A percentile compares a stretch with the other conserved stretches of the same genome.
Evolutionary conservation across 2,329 filamentous ascomycete genomes (phyloP).

Genomic region (Aspergillus sp.): DNA sequence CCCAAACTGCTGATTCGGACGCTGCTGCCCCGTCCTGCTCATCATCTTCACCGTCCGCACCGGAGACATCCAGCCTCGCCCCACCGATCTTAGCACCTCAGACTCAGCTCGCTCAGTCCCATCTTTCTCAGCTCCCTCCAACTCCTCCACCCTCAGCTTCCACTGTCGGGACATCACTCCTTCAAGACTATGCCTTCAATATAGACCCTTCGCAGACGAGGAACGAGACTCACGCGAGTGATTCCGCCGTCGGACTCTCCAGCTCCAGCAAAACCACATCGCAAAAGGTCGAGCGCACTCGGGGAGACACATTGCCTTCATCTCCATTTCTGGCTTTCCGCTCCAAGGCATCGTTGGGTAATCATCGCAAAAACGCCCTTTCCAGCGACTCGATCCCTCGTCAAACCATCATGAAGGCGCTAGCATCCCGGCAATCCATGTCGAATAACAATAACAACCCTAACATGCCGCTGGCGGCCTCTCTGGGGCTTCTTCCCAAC

Average conservation of each 20-base stretch:
- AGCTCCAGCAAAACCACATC: background rate
- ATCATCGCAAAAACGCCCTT: conserved; percentile 47
- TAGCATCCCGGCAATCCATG: conserved; percentile 59
- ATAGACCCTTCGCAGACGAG: conserved; percentile 38
- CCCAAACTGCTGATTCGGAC: background rate
- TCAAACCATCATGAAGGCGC: conserved; percentile 77
- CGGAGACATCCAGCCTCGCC: conserved; percentile 6
- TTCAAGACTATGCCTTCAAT: conserved; percentile 40
- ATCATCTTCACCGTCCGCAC: conserved; percentile 15
- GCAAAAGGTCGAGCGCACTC: conserved; percentile 13
- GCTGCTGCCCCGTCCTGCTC: conserved; percentile 12
- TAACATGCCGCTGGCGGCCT: conserved; percentile 59
- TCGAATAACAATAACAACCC: conserved; percentile 48
- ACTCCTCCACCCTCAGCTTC: conserved; percentile 17
- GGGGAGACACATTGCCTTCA: conserved; percentile 19
- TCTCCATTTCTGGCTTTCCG: conserved; percentile 27
- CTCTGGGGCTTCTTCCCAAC: conserved; percentile 55
- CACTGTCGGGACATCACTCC: conserved; percentile 33
- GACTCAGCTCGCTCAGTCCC: conserved; percentile 16
- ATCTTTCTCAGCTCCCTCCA: conserved; percentile 14
- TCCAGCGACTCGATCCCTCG: conserved; percentile 66
- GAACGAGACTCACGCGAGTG: conserved; percentile 24
- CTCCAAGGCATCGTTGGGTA: conserved; percentile 27
- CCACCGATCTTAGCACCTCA: background rate
- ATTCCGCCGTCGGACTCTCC: conserved; percentile 2